Evolutionary conservation across 371 early-diverging fungal genomes (phyloP).

Genomic region (Saksenaea oblongispora): DNA sequence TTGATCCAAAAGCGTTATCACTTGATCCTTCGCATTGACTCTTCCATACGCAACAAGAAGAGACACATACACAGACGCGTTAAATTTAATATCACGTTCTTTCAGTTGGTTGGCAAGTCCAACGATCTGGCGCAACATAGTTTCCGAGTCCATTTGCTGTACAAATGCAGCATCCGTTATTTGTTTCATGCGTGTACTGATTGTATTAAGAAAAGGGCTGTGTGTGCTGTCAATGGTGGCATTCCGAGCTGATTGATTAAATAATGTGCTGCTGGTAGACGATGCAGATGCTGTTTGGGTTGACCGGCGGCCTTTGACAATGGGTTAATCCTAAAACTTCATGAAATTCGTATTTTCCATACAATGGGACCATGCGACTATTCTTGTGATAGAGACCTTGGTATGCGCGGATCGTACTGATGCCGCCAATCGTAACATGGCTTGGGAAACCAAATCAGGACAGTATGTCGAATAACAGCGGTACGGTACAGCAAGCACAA

Average conservation of each 20-base stretch:
- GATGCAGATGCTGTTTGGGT: background rate
- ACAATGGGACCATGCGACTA: background rate
- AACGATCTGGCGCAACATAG: conserved; percentile 7
- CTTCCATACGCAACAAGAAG: conserved; percentile 34
- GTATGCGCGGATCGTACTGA: background rate
- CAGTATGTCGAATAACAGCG: too few species aligned
- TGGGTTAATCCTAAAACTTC: background rate
- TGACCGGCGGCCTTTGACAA: background rate
- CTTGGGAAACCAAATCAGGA: background rate
- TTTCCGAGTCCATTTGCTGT: background rate
- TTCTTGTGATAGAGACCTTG: background rate
- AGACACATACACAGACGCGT: conserved; percentile 23
- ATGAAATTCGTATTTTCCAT: background rate
- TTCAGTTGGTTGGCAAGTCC: conserved; percentile 16
- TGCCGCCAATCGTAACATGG: background rate
- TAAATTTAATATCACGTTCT: conserved; percentile 9
- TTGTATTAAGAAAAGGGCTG: background rate
- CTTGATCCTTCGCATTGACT: conserved; percentile 1
- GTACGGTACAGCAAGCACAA: too few species aligned
- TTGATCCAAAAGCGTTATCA: conserved; percentile 18
- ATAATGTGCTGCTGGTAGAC: background rate
- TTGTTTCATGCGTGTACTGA: background rate
- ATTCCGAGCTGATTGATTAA: background rate
- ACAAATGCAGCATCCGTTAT: background rate
- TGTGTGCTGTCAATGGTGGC: background rate